Base-by-base conservation (phyloP, 345 rosid genomes). In the Xanthoceras sorbifolium region DNA sequence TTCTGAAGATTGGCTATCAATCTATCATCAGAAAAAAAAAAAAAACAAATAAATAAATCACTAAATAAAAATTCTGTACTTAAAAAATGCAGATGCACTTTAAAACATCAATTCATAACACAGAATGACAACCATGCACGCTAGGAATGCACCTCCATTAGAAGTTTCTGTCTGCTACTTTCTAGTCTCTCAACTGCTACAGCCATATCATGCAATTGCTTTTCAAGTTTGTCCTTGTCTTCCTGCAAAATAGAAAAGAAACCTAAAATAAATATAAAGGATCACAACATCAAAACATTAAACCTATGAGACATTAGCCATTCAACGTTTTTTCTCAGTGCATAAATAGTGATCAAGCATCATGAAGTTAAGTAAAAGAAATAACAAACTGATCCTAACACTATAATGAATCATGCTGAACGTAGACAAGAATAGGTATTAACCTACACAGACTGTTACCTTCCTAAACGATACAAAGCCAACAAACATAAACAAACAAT, bases 1-100 rank as follows among this genome's bases (percentile, higher is more conserved):
- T 88, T 93, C 99, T 66, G 95, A 89, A 79, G 99, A 93, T 84
- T 93, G 99, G 82, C 85, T 88, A 86, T 96, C 99, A 86, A 93
- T 91, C 98, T 95, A 90, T 44, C 71, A 76, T 64, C 50, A 75
- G 74, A 67, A 67, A 66, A 32, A 48, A 26, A 40, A 73, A 36
- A n/a, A n/a, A n/a, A n/a, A n/a, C n/a, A n/a, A n/a, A n/a, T n/a
- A n/a, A n/a, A n/a, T n/a, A n/a, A n/a, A n/a, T n/a, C n/a, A n/a
- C n/a, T n/a, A n/a, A 59, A 50, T 50, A 60, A 40, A 59, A 54
- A 62, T 40, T 70, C 76, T 57, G 7, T n/a, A n/a, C 25, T 38
- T 66, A 76, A 17, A 76, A 57, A 78, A 36, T 34, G 25, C 23
- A 60, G 80, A 71, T 23, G 55, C 22, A 61, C 28, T 40, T 64